Evolutionary conservation across 768 basidiomycete species (phyloP).

Genomic region (Pilatotrama ljubarskyi): DNA sequence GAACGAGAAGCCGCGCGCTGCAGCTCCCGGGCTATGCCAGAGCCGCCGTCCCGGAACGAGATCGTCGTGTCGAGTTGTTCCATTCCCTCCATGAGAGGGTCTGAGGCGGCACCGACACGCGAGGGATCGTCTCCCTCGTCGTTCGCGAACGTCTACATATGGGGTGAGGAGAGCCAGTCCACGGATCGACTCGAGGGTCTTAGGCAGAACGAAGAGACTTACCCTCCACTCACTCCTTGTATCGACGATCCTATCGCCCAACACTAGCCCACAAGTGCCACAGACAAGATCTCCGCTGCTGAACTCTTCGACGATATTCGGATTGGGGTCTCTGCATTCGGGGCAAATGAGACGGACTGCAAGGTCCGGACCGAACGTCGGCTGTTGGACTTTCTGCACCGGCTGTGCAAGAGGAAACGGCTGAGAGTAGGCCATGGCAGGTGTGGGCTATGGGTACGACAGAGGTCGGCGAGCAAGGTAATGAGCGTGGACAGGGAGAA

Average conservation of each 20-base stretch:
- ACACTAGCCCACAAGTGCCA: conserved; percentile 87
- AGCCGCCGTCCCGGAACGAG: conserved; percentile 92
- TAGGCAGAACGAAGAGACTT: conserved; percentile 39
- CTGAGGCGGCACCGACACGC: conserved; percentile 96
- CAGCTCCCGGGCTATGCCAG: conserved; percentile 87
- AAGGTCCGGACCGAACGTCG: conserved; percentile 77
- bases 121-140: conserved; percentile 99
- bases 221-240: conserved; percentile 98
- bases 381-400: conserved; percentile 52
- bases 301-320: conserved; percentile 96
- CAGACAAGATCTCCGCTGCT: conserved; percentile 97
- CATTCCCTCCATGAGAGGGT: conserved; percentile 91
- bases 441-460: conserved; percentile 23
- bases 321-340: conserved; percentile 91
- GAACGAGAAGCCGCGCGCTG: conserved; percentile 89
- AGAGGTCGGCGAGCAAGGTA: conserved; percentile 13
- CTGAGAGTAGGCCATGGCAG: conserved; percentile 66
- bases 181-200: conserved; percentile 21
- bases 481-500: conserved; percentile 1
- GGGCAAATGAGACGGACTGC: conserved; percentile 92
- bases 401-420: conserved; percentile 76
- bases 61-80: conserved; percentile 95
- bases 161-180: conserved; percentile 24
- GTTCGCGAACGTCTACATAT: conserved; percentile 92
- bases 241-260: conserved; percentile 96